These are phyloP conservation scores for Perilla frutescens DNA, from an alignment of 257 asterid genomes.

Conservation along the genomic window DNA sequence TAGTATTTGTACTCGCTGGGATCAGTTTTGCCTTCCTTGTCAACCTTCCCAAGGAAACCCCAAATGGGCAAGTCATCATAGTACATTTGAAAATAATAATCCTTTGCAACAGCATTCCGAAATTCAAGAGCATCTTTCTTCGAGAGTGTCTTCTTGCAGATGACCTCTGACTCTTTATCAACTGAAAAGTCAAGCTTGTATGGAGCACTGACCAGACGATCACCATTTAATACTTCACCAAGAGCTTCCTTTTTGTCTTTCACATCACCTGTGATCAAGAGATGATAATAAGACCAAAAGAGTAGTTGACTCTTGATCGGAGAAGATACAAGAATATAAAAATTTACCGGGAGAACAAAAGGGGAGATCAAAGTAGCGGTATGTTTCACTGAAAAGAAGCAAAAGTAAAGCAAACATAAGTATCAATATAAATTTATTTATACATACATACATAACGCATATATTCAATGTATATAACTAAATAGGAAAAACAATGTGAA, in stretches of 20 bases:
- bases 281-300: slow-evolving; percentile 17
- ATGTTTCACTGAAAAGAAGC: slow-evolving; percentile 62
- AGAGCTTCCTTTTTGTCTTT: slow-evolving; percentile 78
- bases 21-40: slow-evolving; percentile 68
- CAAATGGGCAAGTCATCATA: slow-evolving; percentile 83
- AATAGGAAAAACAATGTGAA: neutral
- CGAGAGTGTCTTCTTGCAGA: slow-evolving; percentile 60
- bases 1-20: slow-evolving; percentile 67
- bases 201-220: slow-evolving; percentile 73
- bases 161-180: slow-evolving; percentile 59
- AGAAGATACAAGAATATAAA: neutral
- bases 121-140: slow-evolving; percentile 61
- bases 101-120: slow-evolving; percentile 69
- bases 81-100: slow-evolving; percentile 80
- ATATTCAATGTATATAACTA: neutral
- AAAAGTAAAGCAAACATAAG: slow-evolving; percentile 24
- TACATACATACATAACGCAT: too few species aligned
- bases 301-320: neutral
- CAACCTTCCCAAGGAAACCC: slow-evolving; percentile 81
- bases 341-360: slow-evolving; percentile 71
- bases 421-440: neutral
- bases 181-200: slow-evolving; percentile 70
- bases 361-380: slow-evolving; percentile 77
- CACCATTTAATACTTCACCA: slow-evolving; percentile 78
- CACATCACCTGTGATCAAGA: slow-evolving; percentile 54